Conservation (phyloP, 805 yeast genomes). For the Monosporozyma siamensis region DNA sequence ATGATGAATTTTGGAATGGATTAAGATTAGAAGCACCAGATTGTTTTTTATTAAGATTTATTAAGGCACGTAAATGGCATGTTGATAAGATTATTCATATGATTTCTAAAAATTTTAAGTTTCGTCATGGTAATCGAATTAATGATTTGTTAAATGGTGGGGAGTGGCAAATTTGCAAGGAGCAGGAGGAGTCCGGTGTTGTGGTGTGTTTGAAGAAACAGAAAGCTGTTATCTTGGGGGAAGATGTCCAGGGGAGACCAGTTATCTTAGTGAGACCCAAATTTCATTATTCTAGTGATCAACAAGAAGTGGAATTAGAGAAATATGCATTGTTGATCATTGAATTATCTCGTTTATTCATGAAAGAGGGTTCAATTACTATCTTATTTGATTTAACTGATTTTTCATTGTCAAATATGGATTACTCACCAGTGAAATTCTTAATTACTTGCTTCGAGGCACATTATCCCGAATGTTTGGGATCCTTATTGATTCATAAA, state of each 20-base stretch:
- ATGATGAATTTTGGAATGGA: constrained; percentile 47
- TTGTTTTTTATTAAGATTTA: constrained; percentile 60
- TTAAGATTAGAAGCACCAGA: constrained; percentile 76
- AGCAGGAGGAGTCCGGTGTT: constrained; percentile 36
- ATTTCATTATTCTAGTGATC: constrained; percentile 60
- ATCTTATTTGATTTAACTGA: constrained; percentile 80
- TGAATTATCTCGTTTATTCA: constrained; percentile 70
- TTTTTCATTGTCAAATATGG: constrained; percentile 87
- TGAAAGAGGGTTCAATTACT: constrained; percentile 72
- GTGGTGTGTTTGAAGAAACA: constrained; percentile 40
- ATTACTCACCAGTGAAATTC: constrained; percentile 82
- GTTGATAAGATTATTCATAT: constrained; percentile 57
- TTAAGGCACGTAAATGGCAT: constrained; percentile 84
- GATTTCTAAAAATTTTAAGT: constrained; percentile 62
- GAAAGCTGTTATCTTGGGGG: constrained; percentile 68
- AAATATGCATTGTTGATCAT: constrained; percentile 65
- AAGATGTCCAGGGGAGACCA: constrained; percentile 67
- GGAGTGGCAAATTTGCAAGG: constrained; percentile 51
- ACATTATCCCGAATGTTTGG: constrained; percentile 91
- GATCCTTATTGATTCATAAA: constrained; percentile 73
- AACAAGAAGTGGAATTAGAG: constrained; percentile 62
- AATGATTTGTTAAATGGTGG: constrained; percentile 60
- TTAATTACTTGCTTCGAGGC: constrained; percentile 87
- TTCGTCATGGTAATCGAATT: constrained; percentile 63
- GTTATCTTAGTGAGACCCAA: constrained; percentile 74